A percentile compares a stretch with the other conserved stretches of the same genome.
Evolutionary conservation across 371 early-diverging fungal genomes (phyloP).

Genomic region (Saksenaea vasiformis): DNA sequence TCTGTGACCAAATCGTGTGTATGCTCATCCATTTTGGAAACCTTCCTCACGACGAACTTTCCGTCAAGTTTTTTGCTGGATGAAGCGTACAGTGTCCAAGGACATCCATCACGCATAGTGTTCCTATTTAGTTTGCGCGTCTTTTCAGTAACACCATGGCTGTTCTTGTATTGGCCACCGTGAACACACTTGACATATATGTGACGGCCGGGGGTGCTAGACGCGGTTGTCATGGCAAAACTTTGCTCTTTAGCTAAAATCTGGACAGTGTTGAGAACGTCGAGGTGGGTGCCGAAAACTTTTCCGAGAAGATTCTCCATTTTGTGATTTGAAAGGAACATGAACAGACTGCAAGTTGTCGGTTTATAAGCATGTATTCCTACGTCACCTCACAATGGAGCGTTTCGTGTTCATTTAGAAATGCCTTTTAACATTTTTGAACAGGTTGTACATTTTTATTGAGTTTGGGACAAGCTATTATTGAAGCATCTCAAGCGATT

Average conservation of each 20-base stretch:
- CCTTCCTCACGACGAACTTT: not conserved
- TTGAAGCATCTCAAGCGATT: no score
- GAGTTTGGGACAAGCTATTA: no score
- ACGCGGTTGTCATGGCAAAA: not conserved
- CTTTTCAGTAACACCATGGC: not conserved
- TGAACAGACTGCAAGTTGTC: not conserved
- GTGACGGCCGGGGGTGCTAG: not conserved
- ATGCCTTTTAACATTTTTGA: not conserved
- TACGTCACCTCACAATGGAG: not conserved
- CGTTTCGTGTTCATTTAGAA: not conserved
- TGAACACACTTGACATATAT: not conserved
- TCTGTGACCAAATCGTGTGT: not conserved
- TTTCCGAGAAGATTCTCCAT: not conserved
- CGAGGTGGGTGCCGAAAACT: not conserved
- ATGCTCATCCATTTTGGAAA: not conserved
- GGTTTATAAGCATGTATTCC: not conserved
- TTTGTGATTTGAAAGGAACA: not conserved
- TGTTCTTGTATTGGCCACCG: not conserved
- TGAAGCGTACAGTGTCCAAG: not conserved
- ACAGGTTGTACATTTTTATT: not conserved
- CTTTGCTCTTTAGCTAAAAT: not conserved
- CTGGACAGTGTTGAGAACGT: not conserved
- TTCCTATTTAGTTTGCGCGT: not conserved
- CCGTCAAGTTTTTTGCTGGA: not conserved
- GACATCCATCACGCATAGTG: not conserved